Evolutionary conservation across 306 rosid species (phyloP), one percentile per base, ranked within the genome.

Genomic region (Dicorynia guianensis): DNA sequence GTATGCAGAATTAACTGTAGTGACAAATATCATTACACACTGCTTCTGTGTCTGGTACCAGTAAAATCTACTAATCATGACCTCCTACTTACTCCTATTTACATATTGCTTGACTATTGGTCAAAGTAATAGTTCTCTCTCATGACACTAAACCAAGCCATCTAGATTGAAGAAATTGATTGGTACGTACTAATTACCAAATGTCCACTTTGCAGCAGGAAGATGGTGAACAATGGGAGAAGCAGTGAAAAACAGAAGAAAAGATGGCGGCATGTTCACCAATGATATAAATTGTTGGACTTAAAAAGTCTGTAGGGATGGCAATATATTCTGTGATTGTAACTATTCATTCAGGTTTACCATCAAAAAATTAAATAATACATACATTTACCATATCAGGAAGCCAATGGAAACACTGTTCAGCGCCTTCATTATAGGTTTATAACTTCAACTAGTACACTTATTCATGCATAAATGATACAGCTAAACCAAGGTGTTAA

Each of bases 281-380:
- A 0, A 47, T 47, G 11, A 11, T 47, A 47, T n/a, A 14, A 49
- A 49, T 3, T 49, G 55, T 5, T 49, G 17, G n/a, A n/a, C n/a
- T 49, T n/a, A 3, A 49, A 3, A 49, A 49, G 15, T 49, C 1
- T n/a, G 1, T 49, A 72, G 50, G 52, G 65, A 72, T 20, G 46
- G 59, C 49, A 69, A 59, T 17, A 53, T 11, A 59, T 33, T 30
- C 42, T 60, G 7, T 13, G 9, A 15, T 19, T 64, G 57, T 39
- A 46, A 5, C 57, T 69, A 19, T 62, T 69, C 56, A 60, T 62
- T 49, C 57, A n/a, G 43, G 62, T 34, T 33, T 49, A 62, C 66
- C 74, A 69, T 12, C 43, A 81, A 48, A 17, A 81, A 69, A 67
- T 54, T 63, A 48, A 62, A 46, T 43, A 44, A 61, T 5, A 40